Evolutionary conservation across 352 stramenopile genomes (phyloP).

Genomic region (Aphanomyces euteiches): DNA sequence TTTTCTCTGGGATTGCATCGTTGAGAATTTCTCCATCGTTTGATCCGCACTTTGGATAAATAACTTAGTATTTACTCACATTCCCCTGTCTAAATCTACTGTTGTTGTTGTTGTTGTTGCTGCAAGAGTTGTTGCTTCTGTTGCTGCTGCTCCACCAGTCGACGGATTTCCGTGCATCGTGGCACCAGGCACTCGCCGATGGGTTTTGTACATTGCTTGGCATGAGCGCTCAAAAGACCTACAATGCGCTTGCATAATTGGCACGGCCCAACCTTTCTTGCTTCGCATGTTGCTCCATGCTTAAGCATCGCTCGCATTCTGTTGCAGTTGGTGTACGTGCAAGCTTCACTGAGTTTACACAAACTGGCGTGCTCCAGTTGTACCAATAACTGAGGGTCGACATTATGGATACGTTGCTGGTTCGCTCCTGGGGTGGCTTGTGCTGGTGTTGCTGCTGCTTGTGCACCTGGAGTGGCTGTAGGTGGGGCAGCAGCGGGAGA

Average conservation of each 20-base stretch:
- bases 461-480: not conserved
- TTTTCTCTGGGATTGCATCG: too few relatives aligned
- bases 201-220: constrained; percentile 74
- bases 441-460: constrained; percentile 21
- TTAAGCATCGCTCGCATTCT: constrained; percentile 87
- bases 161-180: constrained; percentile 79
- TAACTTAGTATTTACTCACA: constrained; percentile 25
- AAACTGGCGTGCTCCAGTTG: constrained; percentile 82
- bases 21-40: too few relatives aligned
- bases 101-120: constrained; percentile 36
- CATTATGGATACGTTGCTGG: constrained; percentile 79
- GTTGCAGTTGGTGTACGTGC: constrained; percentile 82
- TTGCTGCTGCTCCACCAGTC: constrained; percentile 75
- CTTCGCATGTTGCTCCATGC: constrained; percentile 79
- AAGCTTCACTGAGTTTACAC: constrained; percentile 56
- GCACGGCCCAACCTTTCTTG: constrained; percentile 73
- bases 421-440: constrained; percentile 42
- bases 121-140: constrained; percentile 63
- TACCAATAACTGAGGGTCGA: constrained; percentile 80
- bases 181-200: constrained; percentile 75
- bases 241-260: constrained; percentile 85
- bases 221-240: constrained; percentile 74
- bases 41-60: not conserved
- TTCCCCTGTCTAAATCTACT: not conserved
- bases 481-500: not conserved